Base-by-base conservation (phyloP, 768 basidiomycete genomes). In the Sporobolomyces roseus region DNA sequence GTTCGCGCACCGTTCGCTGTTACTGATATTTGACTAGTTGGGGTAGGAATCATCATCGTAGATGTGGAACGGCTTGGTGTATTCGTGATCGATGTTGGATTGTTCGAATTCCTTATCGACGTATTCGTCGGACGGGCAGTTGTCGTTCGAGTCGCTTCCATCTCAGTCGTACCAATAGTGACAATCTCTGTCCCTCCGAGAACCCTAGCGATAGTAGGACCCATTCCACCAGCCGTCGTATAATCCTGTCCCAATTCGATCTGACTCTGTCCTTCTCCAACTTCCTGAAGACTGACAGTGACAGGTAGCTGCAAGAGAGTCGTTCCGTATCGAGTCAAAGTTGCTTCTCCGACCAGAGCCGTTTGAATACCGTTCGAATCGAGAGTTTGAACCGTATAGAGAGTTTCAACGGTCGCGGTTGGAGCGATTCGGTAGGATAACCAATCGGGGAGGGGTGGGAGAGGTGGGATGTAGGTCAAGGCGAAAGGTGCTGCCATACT, bases 321-420 rank as follows among this genome's bases (percentile, higher is more conserved):
- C 3, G 70, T 71, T 14, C 38, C 53, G 49, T 67, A 67, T 29
- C 60, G 62, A n/a, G 70, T 71, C 3, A 67, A 29, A 1, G 27
- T 32, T 21, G 35, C 58, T 1, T 43, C 30, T 14, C 52, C 53
- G 4, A 33, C 38, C 8, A 65, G 14, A 23, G 63, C 62, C 0
- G 70, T 61, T 9, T 56, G 62, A 0, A 9, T 30, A 13, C 66
- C 70, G 41, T 65, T 33, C 12, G 56, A n/a, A 9, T 29, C 14
- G 53, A 71, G 53, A 14, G 70, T 65, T 4, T 65, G 59, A 43
- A 55, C 27, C 32, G 70, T 71, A 49, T 51, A 71, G 16, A 49
- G 33, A 5, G 32, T 23, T 5, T 36, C 59, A 46, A 35, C 30
- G 17, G 70, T 71, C 7, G 54, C 55, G 23, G 65, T 67, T 2